Conservation (phyloP, 2,329 filamentous ascomycete genomes). For the Xylaria hypoxylon region DNA sequence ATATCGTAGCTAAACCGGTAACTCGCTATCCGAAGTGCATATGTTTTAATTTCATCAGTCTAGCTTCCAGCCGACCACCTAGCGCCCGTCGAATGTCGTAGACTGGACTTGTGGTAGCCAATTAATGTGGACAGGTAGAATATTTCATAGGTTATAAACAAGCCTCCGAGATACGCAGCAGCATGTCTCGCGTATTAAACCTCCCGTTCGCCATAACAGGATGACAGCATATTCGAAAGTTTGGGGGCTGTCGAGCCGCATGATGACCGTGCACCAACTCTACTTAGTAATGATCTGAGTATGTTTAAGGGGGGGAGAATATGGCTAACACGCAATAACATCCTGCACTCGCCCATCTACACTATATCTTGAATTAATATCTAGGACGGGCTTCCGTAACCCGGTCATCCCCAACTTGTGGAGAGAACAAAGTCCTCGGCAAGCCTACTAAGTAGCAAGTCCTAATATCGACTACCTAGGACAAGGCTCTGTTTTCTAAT, state of each 20-base stretch:
- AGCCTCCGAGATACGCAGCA: background rate
- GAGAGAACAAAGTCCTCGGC: background rate
- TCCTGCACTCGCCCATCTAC: background rate
- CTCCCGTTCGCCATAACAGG: conserved; percentile 5
- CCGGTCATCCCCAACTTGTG: background rate
- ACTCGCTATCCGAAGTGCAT: conserved; percentile 26
- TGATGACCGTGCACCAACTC: conserved; percentile 11
- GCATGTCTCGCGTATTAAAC: conserved; percentile 7
- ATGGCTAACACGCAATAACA: background rate
- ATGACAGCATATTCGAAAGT: background rate
- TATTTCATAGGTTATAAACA: conserved; percentile 20
- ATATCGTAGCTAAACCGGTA: conserved; percentile 16
- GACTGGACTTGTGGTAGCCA: background rate
- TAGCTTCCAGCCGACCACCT: background rate
- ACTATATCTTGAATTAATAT: background rate
- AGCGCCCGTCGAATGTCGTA: background rate
- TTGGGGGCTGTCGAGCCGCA: conserved; percentile 15
- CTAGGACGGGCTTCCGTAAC: background rate
- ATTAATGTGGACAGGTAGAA: conserved; percentile 1
- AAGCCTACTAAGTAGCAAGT: background rate
- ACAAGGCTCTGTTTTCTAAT: conserved; percentile 6
- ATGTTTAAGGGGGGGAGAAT: background rate
- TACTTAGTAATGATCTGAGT: conserved; percentile 16
- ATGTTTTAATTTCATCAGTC: conserved; percentile 21
- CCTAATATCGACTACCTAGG: background rate